These are phyloP conservation scores for Leavenworthia alabamica DNA, from an alignment of 345 rosid genomes.

Conservation along the genomic window DNA sequence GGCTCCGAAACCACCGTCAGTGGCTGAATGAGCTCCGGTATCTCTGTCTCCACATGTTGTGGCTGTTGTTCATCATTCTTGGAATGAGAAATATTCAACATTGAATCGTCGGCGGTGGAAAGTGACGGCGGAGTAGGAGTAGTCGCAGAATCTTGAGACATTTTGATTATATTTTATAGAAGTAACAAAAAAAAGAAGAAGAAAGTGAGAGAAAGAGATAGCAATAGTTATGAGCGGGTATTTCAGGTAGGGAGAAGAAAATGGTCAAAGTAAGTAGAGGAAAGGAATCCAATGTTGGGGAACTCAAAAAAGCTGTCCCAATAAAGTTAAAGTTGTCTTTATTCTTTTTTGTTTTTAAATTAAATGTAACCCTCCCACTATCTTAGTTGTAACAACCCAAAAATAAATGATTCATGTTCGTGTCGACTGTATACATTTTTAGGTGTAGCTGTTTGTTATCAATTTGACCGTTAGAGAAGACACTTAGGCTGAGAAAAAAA, in stretches of 20 bases:
- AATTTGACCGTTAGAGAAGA: not conserved
- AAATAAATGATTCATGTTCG: not conserved
- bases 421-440: not conserved
- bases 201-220: not conserved
- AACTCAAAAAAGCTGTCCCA: constrained; percentile 29
- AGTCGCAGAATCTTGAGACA: constrained; percentile 27
- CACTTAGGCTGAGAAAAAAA: too few species aligned
- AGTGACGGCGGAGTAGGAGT: constrained; percentile 19
- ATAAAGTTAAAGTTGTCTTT: constrained; percentile 22
- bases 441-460: too few species aligned
- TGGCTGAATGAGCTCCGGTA: too few species aligned
- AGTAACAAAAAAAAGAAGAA: too few species aligned
- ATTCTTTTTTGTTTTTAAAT: not conserved
- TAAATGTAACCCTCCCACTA: not conserved
- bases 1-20: too few species aligned
- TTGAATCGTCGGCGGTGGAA: constrained; percentile 5
- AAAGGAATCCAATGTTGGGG: constrained; percentile 27
- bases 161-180: not conserved
- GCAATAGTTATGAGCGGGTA: constrained; percentile 18
- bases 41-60: not conserved
- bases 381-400: not conserved
- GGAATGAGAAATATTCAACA: not conserved
- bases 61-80: not conserved
- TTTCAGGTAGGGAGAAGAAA: constrained; percentile 20
- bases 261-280: constrained; percentile 35